Base-by-base conservation (phyloP, 768 basidiomycete genomes). In the Cantharellus cinnabarinus region DNA sequence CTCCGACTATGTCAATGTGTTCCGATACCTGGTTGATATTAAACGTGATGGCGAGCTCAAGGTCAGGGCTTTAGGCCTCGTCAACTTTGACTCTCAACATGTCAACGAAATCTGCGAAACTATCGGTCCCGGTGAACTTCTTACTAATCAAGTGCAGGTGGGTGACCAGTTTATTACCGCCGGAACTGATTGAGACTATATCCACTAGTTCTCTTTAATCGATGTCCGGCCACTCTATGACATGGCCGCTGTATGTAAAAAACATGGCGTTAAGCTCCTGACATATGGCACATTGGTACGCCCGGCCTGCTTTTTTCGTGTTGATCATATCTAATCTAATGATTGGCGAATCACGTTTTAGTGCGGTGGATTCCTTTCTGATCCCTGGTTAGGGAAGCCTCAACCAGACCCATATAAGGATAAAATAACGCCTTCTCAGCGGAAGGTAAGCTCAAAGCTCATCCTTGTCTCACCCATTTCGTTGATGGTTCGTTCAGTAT, bases 81-180 rank as follows among this genome's bases (percentile, higher is more conserved):
- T 29, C 20, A 29, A 29, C 20, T 29, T 29, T 29, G 20, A 29
- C 20, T 29, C 20, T 29, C 20, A 29, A 29, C 20, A 29, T 29
- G 20, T 29, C 20, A 29, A 29, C 20, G 20, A 29, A 29, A 29
- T 29, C 57, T 89, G 87, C 69, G 78, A 81, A 14, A 75, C 78
- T 53, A 70, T 87, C 34, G 85, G 83, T 3, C 78, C 79, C 0
- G 83, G 80, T 2, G 75, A 75, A 39, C 78, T 89, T 54, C 82
- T 85, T 41, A 82, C 85, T 5, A 89, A 89, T 68, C 87, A 89
- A 70, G 79, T 89, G 3, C 86, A 84, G 76, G 86, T 86, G 67
- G 52, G 69, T 62, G 56, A 39, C 38, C 20, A 29, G 20, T 29
- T 29, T 29, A 29, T 29, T 29, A 29, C 20, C 20, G 39, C 41